Evolutionary conservation across 345 rosid species (phyloP), one percentile per base, ranked within the genome.

Genomic region (Streptanthus diversifolius): DNA sequence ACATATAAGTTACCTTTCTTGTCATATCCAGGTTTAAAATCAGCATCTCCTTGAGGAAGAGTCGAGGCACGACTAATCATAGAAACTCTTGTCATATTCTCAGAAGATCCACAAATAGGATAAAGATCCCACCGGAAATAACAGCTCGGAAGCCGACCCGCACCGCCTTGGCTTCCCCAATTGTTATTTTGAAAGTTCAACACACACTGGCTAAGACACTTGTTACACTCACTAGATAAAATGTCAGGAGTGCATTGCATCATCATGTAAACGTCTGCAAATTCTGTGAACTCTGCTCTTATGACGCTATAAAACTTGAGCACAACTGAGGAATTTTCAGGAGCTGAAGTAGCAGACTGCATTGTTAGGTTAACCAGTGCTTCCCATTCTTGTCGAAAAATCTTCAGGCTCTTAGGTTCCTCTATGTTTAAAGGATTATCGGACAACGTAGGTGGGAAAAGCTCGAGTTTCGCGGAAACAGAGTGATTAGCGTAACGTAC

Each of bases 221-320:
- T 1, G 1, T 1, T 51, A 2, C 87, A 85, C 21, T 77, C 76
- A n/a, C 40, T 47, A 32, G 35, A 41, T 0, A 79, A 68, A 11
- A 85, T 11, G 52, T 87, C 92, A 4, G 90, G 84, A 18, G 81
- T 77, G 63, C 92, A 85, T 55, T 82, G 85, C 79, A 72, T 71
- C 29, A 85, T 12, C 3, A 77, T 75, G 53, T 77, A 82, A 15
- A 81, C 77, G 3, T 45, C 71, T 2, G 44, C 5, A 12, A 5
- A 52, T 0, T 24, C 22, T 2, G 63, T 37, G 13, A 73, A 6
- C 13, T 37, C 60, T 1, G 78, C 71, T 37, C 73, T 67, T 8
- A 53, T 72, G 8, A 68, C 73, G 8, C 81, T 81, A 68, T 53
- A 82, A 24, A 5, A 72, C 63, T 84, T 81, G 3, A 61, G 82